These are phyloP conservation scores for Simmondsia chinensis DNA, from an alignment of 148 eudicot genomes.

Conservation along the genomic window DNA sequence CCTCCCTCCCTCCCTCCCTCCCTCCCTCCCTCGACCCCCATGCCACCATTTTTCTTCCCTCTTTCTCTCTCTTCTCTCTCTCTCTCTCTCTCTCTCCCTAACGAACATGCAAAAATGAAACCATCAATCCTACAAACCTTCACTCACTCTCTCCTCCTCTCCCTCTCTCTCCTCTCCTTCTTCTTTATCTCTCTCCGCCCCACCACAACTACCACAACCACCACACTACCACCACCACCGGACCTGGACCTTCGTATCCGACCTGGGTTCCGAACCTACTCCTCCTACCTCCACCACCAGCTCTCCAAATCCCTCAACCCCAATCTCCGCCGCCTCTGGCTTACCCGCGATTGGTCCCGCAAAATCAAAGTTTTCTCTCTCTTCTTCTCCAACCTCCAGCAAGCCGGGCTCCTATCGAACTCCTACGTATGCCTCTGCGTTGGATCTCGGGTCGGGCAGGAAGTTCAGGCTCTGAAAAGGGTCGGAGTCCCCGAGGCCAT, in stretches of 20 bases:
- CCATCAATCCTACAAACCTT: conserved; percentile 27
- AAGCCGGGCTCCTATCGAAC: conserved; percentile 18
- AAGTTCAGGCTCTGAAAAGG: conserved; percentile 57
- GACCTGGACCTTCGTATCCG: conserved; percentile 51
- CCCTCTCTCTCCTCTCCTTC: conserved; percentile 30
- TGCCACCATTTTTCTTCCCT: neutral
- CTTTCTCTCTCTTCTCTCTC: neutral
- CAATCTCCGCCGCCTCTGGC: conserved; percentile 66
- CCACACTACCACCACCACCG: conserved; percentile 3
- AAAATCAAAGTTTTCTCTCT: conserved; percentile 52
- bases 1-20: neutral
- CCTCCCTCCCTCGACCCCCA: neutral
- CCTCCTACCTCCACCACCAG: conserved; percentile 58
- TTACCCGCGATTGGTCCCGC: conserved; percentile 82
- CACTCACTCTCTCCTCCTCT: conserved; percentile 28
- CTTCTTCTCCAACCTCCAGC: conserved; percentile 37
- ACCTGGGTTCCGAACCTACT: conserved; percentile 71
- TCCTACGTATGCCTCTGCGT: conserved; percentile 46
- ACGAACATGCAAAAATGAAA: conserved; percentile 23
- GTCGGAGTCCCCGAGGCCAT: conserved; percentile 63
- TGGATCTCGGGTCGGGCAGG: conserved; percentile 90
- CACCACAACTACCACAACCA: conserved; percentile 5
- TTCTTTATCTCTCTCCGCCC: conserved; percentile 19
- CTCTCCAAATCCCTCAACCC: conserved; percentile 88
- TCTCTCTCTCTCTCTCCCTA: neutral